These are phyloP conservation scores for Pseudonitzschia pungens DNA, from an alignment of 108 stramenopile species.

Conservation along the genomic window DNA sequence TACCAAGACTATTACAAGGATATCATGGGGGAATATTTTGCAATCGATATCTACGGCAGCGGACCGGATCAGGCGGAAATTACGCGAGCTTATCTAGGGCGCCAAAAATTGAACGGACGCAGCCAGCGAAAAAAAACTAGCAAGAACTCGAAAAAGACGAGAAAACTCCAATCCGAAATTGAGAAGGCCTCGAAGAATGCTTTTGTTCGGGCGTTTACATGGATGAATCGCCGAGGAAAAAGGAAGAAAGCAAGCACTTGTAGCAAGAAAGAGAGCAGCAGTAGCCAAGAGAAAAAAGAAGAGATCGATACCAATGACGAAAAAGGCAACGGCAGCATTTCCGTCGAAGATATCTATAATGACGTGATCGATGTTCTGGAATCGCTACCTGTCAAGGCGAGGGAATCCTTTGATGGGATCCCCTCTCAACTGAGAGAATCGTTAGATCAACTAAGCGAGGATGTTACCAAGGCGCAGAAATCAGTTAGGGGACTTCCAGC, in stretches of 20 bases:
- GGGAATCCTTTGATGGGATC: slow-evolving; percentile 10
- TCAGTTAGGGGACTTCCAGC: slow-evolving; percentile 9
- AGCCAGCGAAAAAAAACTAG: not conserved
- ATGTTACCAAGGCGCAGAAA: slow-evolving; percentile 10
- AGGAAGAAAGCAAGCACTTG: not conserved
- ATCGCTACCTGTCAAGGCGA: slow-evolving; percentile 14
- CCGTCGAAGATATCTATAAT: slow-evolving; percentile 12
- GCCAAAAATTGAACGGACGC: slow-evolving; percentile 7
- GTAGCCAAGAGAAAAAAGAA: not conserved
- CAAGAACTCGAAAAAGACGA: not conserved
- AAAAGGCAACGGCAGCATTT: not conserved
- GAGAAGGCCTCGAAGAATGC: slow-evolving; percentile 15
- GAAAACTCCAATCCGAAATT: not conserved
- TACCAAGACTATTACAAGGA: slow-evolving; percentile 70
- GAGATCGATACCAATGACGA: not conserved
- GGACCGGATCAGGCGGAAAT: slow-evolving; percentile 80
- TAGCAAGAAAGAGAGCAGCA: not conserved
- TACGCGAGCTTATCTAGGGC: slow-evolving; percentile 65
- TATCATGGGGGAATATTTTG: slow-evolving; percentile 64
- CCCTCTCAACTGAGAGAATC: slow-evolving; percentile 10
- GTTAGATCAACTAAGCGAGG: slow-evolving; percentile 1
- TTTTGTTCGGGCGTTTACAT: slow-evolving; percentile 20
- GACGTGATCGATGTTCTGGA: slow-evolving; percentile 23
- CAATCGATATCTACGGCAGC: slow-evolving; percentile 77
- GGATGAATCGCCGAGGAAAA: slow-evolving; percentile 14